Base-by-base conservation (phyloP, 768 basidiomycete species). In the Hydnomerulius pinastri region DNA sequence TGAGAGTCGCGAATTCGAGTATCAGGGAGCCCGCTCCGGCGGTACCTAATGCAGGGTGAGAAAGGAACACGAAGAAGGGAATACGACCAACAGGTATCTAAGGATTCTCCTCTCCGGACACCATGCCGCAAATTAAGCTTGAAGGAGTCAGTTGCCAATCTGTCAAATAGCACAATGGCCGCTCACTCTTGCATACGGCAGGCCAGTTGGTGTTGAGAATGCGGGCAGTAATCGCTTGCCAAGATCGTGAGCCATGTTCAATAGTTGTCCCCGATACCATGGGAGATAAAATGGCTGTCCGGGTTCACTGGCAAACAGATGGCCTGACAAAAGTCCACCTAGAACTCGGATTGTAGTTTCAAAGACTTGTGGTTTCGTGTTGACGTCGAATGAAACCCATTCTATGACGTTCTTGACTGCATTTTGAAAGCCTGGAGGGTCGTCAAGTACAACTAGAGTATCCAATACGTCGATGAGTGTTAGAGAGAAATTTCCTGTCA, bases 301-400 rank as follows among this genome's bases (percentile, higher is more conserved):
- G 2, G 76, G 70, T 43, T 82, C 74, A 52, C 76, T 83, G n/a
- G 91, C 90, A 64, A 85, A 89, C 44, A 87, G 81, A 60, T 94
- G 93, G 21, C 83, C 93, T 6, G 90, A 92, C 12, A 94, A 67
- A 30, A 99, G 78, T 4, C 93, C 92, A 3, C 97, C 97, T 8
- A 99, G 74, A 6, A 94, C 92, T 23, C 95, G 84, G 48, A 98
- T 98, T 1, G 92, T 98, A 9, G 90, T 91, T 73, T 99, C 96
- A 62, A 99, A 99, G 4, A 98, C 88, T 77, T 99, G 96, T n/a
- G 97, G 93, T 68, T 85, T 92, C 35, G 92, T 92, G 69, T 98
- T 86, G 50, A 93, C 87, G 64, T 98, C 90, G 67, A 97, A 98
- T 1, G 86, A 86, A 32, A 97, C 90, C 78, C 81, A 84, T 46